Percentiles rank a stretch among this genome's conserved stretches.
Conservation (phyloP, 2,329 filamentous ascomycete species). For the Cladosporium sp. region DNA sequence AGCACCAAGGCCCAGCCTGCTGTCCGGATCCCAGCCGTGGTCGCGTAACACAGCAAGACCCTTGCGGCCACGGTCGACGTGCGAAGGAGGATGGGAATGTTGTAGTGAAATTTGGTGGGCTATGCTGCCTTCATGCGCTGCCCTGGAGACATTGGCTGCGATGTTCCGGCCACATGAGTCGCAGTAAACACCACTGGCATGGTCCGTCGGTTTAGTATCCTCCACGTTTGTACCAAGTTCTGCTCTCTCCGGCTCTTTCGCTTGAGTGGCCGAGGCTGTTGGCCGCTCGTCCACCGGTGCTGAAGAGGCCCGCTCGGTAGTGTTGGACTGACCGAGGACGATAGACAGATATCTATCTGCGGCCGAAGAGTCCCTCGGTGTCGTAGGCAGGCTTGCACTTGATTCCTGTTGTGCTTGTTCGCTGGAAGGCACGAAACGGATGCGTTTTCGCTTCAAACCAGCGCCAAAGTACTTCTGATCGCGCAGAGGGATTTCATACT, state of each 20-base stretch:
- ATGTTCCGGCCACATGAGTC: slow-evolving; percentile 36
- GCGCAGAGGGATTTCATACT: slow-evolving; percentile 56
- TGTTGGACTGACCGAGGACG: slow-evolving; percentile 45
- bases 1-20: slow-evolving; percentile 66
- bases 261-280: not conserved
- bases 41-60: slow-evolving; percentile 62
- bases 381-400: slow-evolving; percentile 15
- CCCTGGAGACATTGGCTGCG: slow-evolving; percentile 15
- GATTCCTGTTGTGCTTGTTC: not conserved
- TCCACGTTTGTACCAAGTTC: not conserved
- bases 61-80: slow-evolving; percentile 65
- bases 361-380: slow-evolving; percentile 15
- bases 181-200: slow-evolving; percentile 18
- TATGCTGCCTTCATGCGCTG: slow-evolving; percentile 57
- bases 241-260: not conserved
- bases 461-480: slow-evolving; percentile 59
- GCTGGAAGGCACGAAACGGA: slow-evolving; percentile 55
- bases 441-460: slow-evolving; percentile 58
- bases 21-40: slow-evolving; percentile 72
- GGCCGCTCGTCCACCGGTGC: not conserved
- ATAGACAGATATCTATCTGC: slow-evolving; percentile 64
- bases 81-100: slow-evolving; percentile 69
- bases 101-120: slow-evolving; percentile 67
- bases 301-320: slow-evolving; percentile 8
- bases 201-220: slow-evolving; percentile 1